These are phyloP conservation scores for Suillus cothurnatus DNA, from an alignment of 768 basidiomycete species.

Conservation along the genomic window DNA sequence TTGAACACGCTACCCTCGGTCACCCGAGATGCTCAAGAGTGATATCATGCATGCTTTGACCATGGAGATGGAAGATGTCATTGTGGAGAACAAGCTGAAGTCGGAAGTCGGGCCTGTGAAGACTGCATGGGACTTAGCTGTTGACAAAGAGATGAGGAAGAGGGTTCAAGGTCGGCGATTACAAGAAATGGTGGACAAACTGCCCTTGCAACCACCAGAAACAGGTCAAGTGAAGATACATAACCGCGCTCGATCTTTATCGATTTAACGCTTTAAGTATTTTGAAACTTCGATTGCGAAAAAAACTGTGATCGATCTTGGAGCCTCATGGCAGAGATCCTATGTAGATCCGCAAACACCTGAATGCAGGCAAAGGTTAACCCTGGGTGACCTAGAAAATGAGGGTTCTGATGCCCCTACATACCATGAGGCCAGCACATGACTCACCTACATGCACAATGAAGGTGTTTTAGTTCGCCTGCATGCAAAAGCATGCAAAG, in stretches of 20 bases:
- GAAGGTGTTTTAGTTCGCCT: neutral
- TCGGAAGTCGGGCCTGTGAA: conserved; percentile 56
- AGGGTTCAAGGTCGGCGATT: neutral
- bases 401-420: conserved; percentile 1
- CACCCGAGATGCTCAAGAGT: conserved; percentile 29
- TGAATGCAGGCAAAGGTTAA: neutral
- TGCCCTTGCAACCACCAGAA: neutral
- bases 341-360: neutral
- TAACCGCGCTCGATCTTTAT: conserved; percentile 28
- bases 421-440: conserved; percentile 3
- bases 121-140: conserved; percentile 52
- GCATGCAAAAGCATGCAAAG: neutral
- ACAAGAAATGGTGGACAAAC: neutral
- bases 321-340: neutral
- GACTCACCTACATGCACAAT: neutral
- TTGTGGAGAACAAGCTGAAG: conserved; percentile 65
- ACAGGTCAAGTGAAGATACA: neutral
- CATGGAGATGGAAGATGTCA: conserved; percentile 63
- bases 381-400: neutral
- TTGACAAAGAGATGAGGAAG: conserved; percentile 22
- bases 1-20: conserved; percentile 29
- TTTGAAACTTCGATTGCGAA: neutral
- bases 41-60: conserved; percentile 45
- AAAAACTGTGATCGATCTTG: neutral
- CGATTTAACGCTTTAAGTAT: conserved; percentile 19